These are phyloP conservation scores for Pisolithus marmoratus DNA, from an alignment of 768 basidiomycete species.

Conservation along the genomic window DNA sequence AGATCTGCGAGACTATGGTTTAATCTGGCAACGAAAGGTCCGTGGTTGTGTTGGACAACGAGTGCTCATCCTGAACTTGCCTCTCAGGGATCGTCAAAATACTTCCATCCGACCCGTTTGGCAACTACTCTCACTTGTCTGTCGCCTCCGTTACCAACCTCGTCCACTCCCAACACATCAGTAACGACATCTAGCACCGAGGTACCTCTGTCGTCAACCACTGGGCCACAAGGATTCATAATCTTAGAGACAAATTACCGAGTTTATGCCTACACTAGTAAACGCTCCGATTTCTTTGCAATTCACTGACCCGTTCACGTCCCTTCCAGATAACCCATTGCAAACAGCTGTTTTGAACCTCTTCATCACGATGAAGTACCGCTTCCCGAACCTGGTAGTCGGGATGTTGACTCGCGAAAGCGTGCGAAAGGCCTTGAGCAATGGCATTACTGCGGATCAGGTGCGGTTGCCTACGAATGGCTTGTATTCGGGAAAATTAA, in stretches of 20 bases:
- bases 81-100: conserved; percentile 63
- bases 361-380: conserved; percentile 87
- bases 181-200: conserved; percentile 11
- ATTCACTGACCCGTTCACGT: conserved; percentile 13
- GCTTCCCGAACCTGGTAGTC: conserved; percentile 96
- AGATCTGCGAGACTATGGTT: conserved; percentile 91
- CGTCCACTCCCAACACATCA: conserved; percentile 23
- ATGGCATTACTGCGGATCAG: conserved; percentile 96
- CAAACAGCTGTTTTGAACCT: conserved; percentile 95
- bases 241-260: conserved; percentile 98
- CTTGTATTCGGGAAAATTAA: conserved; percentile 8
- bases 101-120: conserved; percentile 91
- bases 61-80: conserved; percentile 7
- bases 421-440: conserved; percentile 87
- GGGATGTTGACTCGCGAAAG: conserved; percentile 93
- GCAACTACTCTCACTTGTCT: conserved; percentile 93
- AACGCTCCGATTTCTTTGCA: conserved; percentile 7
- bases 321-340: conserved; percentile 75
- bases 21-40: conserved; percentile 83
- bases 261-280: conserved; percentile 96
- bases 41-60: conserved; percentile 17
- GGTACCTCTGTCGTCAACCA: conserved; percentile 39
- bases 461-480: conserved; percentile 37
- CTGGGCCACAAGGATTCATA: conserved; percentile 81
- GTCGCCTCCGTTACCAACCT: conserved; percentile 70